Conservation (phyloP, 2,329 filamentous ascomycete genomes). For the Bipolaris oryzae region DNA sequence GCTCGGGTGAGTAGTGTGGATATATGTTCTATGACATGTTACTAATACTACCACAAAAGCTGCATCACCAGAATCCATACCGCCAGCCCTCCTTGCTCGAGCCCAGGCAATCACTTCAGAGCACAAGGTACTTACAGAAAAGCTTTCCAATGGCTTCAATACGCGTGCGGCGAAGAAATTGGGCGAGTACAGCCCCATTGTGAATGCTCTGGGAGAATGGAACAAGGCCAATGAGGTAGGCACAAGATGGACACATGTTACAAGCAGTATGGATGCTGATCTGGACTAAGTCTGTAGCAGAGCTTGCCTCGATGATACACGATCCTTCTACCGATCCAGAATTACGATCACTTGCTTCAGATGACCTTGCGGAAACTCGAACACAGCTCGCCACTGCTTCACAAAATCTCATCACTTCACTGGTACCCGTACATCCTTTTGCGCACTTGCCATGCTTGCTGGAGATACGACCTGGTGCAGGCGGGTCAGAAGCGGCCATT, state of each 20-base stretch:
- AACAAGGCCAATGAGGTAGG: conserved; percentile 63
- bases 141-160: conserved; percentile 62
- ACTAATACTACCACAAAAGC: conserved; percentile 23
- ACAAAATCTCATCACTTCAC: conserved; percentile 71
- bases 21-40: not conserved
- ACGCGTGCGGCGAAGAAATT: conserved; percentile 62
- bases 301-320: conserved; percentile 77
- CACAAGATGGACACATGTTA: conserved; percentile 1
- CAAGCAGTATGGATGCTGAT: conserved; percentile 24
- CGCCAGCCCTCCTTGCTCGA: conserved; percentile 61
- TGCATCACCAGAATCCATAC: conserved; percentile 49
- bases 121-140: conserved; percentile 59
- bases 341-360: conserved; percentile 63
- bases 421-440: conserved; percentile 90
- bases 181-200: conserved; percentile 61
- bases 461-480: conserved; percentile 89
- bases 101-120: conserved; percentile 62
- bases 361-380: conserved; percentile 73
- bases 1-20: conserved; percentile 25
- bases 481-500: conserved; percentile 86
- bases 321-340: conserved; percentile 68
- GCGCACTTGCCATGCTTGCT: conserved; percentile 87
- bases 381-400: conserved; percentile 67
- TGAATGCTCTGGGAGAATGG: conserved; percentile 61
- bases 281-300: conserved; percentile 58